A percentile compares a stretch with the other conserved stretches of the same genome.
Conservation (phyloP, 2,329 filamentous ascomycete genomes). For the Chaetomium olivaceum region DNA sequence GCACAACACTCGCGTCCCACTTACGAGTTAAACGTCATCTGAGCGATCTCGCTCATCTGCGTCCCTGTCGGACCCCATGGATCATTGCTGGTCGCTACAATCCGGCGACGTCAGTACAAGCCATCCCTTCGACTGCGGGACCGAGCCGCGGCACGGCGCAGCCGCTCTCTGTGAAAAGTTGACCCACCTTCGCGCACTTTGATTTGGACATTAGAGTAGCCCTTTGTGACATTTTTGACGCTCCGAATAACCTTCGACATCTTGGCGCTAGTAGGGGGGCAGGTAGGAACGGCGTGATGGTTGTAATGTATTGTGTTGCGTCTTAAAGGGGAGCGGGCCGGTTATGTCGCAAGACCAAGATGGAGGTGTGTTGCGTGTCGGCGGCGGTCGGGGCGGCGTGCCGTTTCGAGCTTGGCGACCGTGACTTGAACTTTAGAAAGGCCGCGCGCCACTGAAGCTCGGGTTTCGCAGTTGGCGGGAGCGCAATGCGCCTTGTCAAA, state of each 20-base stretch:
- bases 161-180: conserved; percentile 8
- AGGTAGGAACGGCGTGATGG: not conserved
- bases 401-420: conserved; percentile 20
- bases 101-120: conserved; percentile 21
- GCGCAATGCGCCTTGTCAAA: conserved; percentile 5
- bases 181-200: conserved; percentile 93
- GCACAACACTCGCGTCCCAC: conserved; percentile 37
- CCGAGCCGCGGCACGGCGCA: conserved; percentile 27
- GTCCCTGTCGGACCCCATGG: conserved; percentile 97
- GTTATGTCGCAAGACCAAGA: conserved; percentile 16
- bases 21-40: conserved; percentile 97
- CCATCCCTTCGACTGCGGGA: not conserved
- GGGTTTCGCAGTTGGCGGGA: conserved; percentile 3
- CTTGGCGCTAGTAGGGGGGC: conserved; percentile 35
- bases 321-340: not conserved
- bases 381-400: conserved; percentile 18
- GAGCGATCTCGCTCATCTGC: conserved; percentile 98
- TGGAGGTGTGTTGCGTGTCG: conserved; percentile 19
- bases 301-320: conserved; percentile 18
- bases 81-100: conserved; percentile 91
- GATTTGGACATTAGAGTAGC: conserved; percentile 93
- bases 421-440: not conserved
- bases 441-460: conserved; percentile 16
- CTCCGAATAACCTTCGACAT: conserved; percentile 98
- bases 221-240: conserved; percentile 99